These are phyloP conservation scores for Xylariaceae sp. DNA, from an alignment of 2,329 filamentous ascomycete genomes.

Conservation along the genomic window DNA sequence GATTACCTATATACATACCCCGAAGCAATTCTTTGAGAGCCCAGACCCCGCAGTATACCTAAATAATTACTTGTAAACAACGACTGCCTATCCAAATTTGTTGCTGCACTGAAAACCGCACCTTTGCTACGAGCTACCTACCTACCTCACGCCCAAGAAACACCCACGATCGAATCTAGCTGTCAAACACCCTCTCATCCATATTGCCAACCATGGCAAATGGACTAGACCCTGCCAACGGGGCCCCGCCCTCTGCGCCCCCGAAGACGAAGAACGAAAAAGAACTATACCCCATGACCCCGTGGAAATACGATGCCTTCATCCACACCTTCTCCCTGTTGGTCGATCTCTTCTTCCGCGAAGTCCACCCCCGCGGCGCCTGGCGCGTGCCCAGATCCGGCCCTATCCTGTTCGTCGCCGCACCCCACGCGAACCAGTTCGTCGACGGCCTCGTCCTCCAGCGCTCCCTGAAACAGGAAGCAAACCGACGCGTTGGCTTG, in stretches of 20 bases:
- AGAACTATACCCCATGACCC: conserved; percentile 66
- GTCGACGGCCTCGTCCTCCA: conserved; percentile 94
- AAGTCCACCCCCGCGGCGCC: conserved; percentile 89
- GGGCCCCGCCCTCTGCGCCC: conserved; percentile 13
- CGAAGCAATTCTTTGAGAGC: too few species aligned
- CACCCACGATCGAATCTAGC: too few species aligned
- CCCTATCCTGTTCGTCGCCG: conserved; percentile 91
- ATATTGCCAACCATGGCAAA: conserved; percentile 21
- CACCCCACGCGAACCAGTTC: conserved; percentile 95
- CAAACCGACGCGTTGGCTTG: conserved; percentile 83
- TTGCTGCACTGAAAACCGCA: too few species aligned
- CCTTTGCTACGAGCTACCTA: too few species aligned
- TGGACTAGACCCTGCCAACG: conserved; percentile 15
- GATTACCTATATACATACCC: too few species aligned
- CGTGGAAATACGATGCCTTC: conserved; percentile 74
- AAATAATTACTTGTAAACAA: too few species aligned
- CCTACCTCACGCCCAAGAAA: too few species aligned
- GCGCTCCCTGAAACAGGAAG: conserved; percentile 82
- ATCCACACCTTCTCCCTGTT: conserved; percentile 77
- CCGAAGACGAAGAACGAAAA: conserved; percentile 35
- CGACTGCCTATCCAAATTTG: too few species aligned
- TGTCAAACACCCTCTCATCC: too few species aligned
- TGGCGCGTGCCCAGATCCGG: conserved; percentile 91
- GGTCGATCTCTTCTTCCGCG: conserved; percentile 95
- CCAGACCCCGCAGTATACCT: too few species aligned